Evolutionary conservation across 352 stramenopile species (phyloP), one percentile per base, ranked within the genome.

Genomic region (Globisporangium carolinianum): DNA sequence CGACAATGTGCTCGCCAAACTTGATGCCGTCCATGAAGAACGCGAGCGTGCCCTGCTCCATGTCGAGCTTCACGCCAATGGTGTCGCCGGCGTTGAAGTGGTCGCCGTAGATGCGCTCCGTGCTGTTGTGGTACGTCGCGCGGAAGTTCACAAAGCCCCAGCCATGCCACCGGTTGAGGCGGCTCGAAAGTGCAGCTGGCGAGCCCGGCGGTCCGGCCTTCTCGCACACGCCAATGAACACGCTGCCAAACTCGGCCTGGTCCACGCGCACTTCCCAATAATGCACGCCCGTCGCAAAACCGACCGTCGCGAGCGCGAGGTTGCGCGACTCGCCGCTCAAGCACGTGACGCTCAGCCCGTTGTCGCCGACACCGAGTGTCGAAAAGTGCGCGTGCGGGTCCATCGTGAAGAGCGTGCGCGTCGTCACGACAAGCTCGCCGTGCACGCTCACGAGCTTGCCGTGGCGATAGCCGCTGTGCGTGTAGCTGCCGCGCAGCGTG

Each of bases 1-100:
- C 97, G 38, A 99, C 79, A 56, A 98, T 98, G 63, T 99, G 97
- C 69, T 99, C 96, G n/a, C 97, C 97, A 79, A 98, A 99, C 71
- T 99, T 99, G 51, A 99, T 94, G 17, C 96, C 97, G 67, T 99
- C 97, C 79, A 98, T 98, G 59, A 99, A 98, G 70, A 98, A 99
- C 42, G 90, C 94, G 47, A 99, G 67, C 51, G 96, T 97, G 41
- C 97, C 97, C 67, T 92, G 82, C 64, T 99, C 96, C 80, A 98
- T 99, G 76, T 99, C 96, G 10, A 99, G 81, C 57, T 98, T 80
- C 6, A 99, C 97, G 43, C 97, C 97, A 62, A 99, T 97, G n/a
- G 89, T 98, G 75, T 99, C 97, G 42, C 95, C 96, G 24, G 94
- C 83, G 64, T 94, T 94, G 53, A 94, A 95, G 58, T 94, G 83